Base-by-base conservation (phyloP, 495 filamentous ascomycete species). In the Hypoxylon perforatum region DNA sequence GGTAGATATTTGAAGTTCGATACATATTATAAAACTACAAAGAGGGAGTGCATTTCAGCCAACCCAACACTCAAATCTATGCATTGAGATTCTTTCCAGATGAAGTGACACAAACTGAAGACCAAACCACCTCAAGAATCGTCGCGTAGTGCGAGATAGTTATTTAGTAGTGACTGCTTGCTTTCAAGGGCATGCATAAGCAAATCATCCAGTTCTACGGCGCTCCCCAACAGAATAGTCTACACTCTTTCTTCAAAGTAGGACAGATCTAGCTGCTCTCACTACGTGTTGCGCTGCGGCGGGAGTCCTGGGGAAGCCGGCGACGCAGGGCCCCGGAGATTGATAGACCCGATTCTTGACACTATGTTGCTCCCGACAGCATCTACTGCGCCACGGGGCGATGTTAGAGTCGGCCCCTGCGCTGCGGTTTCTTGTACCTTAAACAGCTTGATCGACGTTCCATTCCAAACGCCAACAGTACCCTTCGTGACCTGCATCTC, bases 391-490 rank as follows among this genome's bases (percentile, higher is more conserved):
- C 95, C 95, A 64, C 92, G 86, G 0, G 95, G 95, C 17, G 88
- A 90, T 36, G 92, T 86, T 41, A 99, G 76, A 8, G 89, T 91
- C 5, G 94, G 94, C 0, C 92, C 92, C 65, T 91, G 86, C 5
- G 89, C 84, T 2, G 87, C 90, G 22, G 88, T 89, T 70, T 96
- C 91, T 74, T 97, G 92, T 11, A 99, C 94, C 54, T 85, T 88
- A 80, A 99, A 98, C 15, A 99, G 81, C 70, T 90, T 90, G 72
- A 99, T 92, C 1, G 78, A 77, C 4, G 96, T 98, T 15, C 92
- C 90, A 67, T 96, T 97, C 95, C 95, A 99, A 1, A 98, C 88
- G 14, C 95, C 94, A n/a, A 93, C 90, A 1, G 91, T 94, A 28
- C 95, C 95, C 75, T 88, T 92, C 0, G 90, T 84, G 3, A 96